Evolutionary conservation across 75 land plant species (phyloP), one percentile per base, ranked within the genome.

Genomic region (Cupressus sempervirens): DNA sequence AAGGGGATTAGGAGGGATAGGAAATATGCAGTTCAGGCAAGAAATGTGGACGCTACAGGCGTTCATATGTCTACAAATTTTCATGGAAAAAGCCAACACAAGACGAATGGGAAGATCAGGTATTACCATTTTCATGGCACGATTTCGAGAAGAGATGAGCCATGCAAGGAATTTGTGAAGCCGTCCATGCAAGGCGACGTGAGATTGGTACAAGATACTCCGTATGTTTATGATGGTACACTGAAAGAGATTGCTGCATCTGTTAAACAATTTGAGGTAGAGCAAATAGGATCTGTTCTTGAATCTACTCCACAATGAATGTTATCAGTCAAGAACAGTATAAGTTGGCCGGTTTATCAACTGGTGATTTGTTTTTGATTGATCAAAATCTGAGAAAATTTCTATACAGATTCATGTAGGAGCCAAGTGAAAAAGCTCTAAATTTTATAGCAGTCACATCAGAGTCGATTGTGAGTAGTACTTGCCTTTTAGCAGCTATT

Each of bases 101-200:
- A 79, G 46, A 90, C 90, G 35, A 90, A 87, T 20, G 76, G 87
- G 5, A 72, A 74, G 70, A 87, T 97, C 84, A 88, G 83, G 70
- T 96, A 95, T 91, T 97, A 87, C 89, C 98, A 95, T 83, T 97
- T 91, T 85, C 98, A 94, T 79, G 92, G 89, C 38, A 90, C 96
- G 23, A 92, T 92, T 29, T 85, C 93, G 56, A 74, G 86, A 53
- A 82, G 93, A 29, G 84, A 70, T 4, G 96, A 96, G 83, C 94
- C 93, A 0, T 97, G 99, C 91, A 85, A 85, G 54, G 86, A 88
- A 36, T 88, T 90, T 58, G 75, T 88, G 36, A 80, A 85, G n/a
- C 18, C 41, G 26, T 74, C 54, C 15, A 77, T 82, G 26, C 86
- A 11, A 83, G 36, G 72, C 56, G 86, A 91, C 41, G 12, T 86